Percentiles rank a stretch among this genome's conserved stretches.
Evolutionary conservation across 2,329 filamentous ascomycete species (phyloP).

Genomic region (Cercospora sp.): DNA sequence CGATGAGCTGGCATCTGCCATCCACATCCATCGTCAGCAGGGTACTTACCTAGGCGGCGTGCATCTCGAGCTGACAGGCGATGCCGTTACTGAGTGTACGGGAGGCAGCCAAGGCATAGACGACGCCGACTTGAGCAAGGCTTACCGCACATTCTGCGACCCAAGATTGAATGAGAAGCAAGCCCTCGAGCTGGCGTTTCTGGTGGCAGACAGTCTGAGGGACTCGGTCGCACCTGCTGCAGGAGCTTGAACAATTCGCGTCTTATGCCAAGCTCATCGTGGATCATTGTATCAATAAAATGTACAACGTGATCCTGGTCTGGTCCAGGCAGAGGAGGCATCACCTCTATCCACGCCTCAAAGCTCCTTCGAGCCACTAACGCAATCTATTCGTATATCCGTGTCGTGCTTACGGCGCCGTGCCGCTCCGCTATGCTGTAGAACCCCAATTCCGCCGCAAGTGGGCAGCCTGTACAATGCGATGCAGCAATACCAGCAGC

Average conservation of each 20-base stretch:
- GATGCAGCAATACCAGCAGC: background rate
- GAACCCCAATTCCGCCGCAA: background rate
- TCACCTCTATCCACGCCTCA: background rate
- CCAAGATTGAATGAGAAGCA: slow-evolving; percentile 96
- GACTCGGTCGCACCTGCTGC: slow-evolving; percentile 2
- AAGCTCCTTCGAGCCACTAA: background rate
- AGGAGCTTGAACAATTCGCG: background rate
- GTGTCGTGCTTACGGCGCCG: background rate
- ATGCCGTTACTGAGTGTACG: slow-evolving; percentile 93
- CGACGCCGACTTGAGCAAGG: slow-evolving; percentile 83
- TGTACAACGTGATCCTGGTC: background rate
- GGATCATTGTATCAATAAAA: background rate
- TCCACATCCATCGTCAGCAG: slow-evolving; percentile 79
- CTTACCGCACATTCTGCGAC: slow-evolving; percentile 96
- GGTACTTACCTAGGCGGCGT: slow-evolving; percentile 88
- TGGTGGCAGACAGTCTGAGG: slow-evolving; percentile 68
- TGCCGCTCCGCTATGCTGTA: background rate
- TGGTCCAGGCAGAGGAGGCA: background rate
- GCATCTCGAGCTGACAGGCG: slow-evolving; percentile 91
- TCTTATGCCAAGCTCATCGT: background rate
- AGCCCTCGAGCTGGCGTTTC: slow-evolving; percentile 88
- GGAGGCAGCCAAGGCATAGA: slow-evolving; percentile 83
- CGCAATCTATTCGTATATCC: background rate
- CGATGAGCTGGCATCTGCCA: slow-evolving; percentile 77
- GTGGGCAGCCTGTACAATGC: background rate